Base-by-base conservation (phyloP, 345 rosid species). In the Pistacia integerrima region DNA sequence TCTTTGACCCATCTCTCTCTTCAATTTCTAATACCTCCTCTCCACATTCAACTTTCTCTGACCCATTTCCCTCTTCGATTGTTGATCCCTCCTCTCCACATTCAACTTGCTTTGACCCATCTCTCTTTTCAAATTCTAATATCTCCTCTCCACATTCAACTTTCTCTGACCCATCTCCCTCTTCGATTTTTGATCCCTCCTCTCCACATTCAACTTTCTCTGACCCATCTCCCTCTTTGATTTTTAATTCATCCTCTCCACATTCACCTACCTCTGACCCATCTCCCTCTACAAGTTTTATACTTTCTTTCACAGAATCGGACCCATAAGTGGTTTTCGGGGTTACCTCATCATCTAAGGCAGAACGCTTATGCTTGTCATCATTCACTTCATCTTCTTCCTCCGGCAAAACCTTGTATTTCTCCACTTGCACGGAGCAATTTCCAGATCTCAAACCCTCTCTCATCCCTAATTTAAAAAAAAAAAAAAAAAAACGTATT, bases 371-470 rank as follows among this genome's bases (percentile, higher is more conserved):
- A 48, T 48, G 74, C 72, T 72, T 74, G 25, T 44, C 4, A 65
- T 71, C 77, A 33, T 52, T 77, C 22, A 59, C 82, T 73, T 73
- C 51, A 36, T 68, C 52, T 73, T 57, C 73, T 56, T 18, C 55
- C 46, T 63, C 22, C 2, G 78, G 66, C 28, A 60, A 71, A 54
- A 61, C 54, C 74, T 84, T 70, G 61, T 71, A 74, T 69, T 16
- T 60, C 69, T 82, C 84, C 20, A 73, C 75, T 61, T 76, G 76
- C 35, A 17, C 73, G 68, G 8, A 38, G 55, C 64, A 63, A 76
- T 65, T 60, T 18, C 73, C 75, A 11, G 90, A 87, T 77, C 88
- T 75, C 88, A 85, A 67, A 12, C 85, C 83, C 59, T 76, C 75
- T 64, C 65, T 82, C 92, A 91, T 82, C 74, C 62, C 67, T 64